Evolutionary conservation across 345 rosid genomes (phyloP), one percentile per base, ranked within the genome.

Genomic region (Citrus australasica): DNA sequence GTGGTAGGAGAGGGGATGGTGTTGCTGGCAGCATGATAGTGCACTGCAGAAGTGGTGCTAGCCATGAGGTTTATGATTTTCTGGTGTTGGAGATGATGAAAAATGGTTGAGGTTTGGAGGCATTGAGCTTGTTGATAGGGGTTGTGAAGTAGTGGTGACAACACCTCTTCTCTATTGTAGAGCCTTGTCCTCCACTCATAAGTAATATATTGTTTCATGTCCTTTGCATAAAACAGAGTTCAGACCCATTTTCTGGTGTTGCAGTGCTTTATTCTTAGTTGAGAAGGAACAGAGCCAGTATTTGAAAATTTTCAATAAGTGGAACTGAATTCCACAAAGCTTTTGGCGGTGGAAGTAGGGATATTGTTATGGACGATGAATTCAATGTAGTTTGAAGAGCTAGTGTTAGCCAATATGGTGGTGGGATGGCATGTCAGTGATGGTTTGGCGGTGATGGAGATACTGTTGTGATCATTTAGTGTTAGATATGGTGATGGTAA

Each of bases 401-500:
- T 37, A 22, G 5, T 62, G 60, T 1, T 51, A 27, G 51, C n/a
- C 22, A 59, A 37, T 35, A 22, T 59, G 67, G 55, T 60, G 22
- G 14, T 60, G 77, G 37, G 55, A 28, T 59, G 46, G 67, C 56
- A 40, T 40, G 21, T 32, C 16, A 61, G 38, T 64, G 42, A 22
- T 17, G 11, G 42, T 65, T 37, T 33, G 9, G 42, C 25, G 8
- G 40, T 65, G 40, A 32, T 30, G 24, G 68, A 32, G 11, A 21
- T 32, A 32, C 33, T 30, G 21, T 60, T 28, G 7, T 71, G 27
- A 22, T 71, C 19, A 21, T 65, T 28, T 71, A 53, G 24, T 21
- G 27, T 63, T 71, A 61, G 27, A 71, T 71, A 46, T 69, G 58
- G 73, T 8, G 32, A 69, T 69, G 73, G n/a, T 69, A 69, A 69